These are phyloP conservation scores for Myriosclerotinia curreyana DNA, from an alignment of 2,329 filamentous ascomycete species.

Conservation along the genomic window DNA sequence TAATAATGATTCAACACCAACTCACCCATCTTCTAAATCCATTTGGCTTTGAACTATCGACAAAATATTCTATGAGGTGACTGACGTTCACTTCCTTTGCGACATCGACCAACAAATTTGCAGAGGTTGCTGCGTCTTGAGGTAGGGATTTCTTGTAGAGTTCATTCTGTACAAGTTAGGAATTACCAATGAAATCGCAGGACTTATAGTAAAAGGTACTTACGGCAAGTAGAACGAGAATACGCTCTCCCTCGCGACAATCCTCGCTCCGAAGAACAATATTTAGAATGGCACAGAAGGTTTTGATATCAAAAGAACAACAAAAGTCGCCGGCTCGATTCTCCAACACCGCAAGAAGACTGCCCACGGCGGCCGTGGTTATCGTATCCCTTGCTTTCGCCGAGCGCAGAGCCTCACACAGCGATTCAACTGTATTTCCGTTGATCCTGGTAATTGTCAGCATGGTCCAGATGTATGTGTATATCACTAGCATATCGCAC, in stretches of 20 bases:
- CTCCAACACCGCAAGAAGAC: constrained; percentile 27
- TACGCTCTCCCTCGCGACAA: constrained; percentile 30
- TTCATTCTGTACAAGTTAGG: constrained; percentile 25
- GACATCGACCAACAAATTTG: not conserved
- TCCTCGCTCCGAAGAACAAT: constrained; percentile 28
- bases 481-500: not conserved
- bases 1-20: not conserved
- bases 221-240: constrained; percentile 35
- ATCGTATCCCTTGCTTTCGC: not conserved
- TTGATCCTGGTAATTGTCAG: constrained; percentile 9
- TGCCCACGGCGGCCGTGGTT: not conserved
- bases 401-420: constrained; percentile 13
- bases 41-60: constrained; percentile 23
- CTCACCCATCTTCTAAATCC: constrained; percentile 35
- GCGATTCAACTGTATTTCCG: not conserved
- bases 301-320: constrained; percentile 25
- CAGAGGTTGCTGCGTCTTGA: not conserved
- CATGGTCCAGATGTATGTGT: not conserved
- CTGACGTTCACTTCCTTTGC: constrained; percentile 2
- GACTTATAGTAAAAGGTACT: constrained; percentile 11
- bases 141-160: constrained; percentile 21
- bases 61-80: constrained; percentile 28
- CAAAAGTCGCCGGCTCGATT: constrained; percentile 27
- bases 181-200: not conserved
- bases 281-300: constrained; percentile 29